Percentiles rank a stretch among this genome's conserved stretches.
phyloP scores from a whole-genome alignment of 805 yeast species.

The Suhomyces canberraensis region DNA sequence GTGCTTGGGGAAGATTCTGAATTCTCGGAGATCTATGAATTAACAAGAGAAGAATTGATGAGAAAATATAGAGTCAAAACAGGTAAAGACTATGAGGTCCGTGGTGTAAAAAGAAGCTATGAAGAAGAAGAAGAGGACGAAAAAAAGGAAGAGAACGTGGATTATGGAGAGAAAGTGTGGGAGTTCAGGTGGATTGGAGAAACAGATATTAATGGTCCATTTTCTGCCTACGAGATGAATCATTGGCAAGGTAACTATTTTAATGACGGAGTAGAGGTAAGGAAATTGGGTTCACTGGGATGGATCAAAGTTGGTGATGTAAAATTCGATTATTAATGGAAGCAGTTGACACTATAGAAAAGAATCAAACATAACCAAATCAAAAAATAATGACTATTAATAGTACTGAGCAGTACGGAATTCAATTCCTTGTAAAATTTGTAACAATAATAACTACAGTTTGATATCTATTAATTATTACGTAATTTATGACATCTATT shows the following conservation, averaged over 20 bases:
- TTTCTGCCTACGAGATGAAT: slow-evolving; percentile 50
- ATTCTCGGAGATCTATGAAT: slow-evolving; percentile 46
- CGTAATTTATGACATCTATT: not conserved
- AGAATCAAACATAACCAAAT: no score
- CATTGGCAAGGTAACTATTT: slow-evolving; percentile 54
- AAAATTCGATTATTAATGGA: slow-evolving; percentile 12
- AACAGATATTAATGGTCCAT: slow-evolving; percentile 47
- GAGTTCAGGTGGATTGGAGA: slow-evolving; percentile 47
- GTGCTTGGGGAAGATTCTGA: slow-evolving; percentile 40
- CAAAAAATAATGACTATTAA: not conserved
- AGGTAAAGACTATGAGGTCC: slow-evolving; percentile 31
- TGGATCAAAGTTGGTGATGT: slow-evolving; percentile 25
- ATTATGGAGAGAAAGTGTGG: slow-evolving; percentile 39
- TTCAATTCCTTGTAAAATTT: no score
- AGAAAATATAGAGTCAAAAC: slow-evolving; percentile 41
- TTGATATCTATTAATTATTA: not conserved
- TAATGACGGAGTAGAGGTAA: slow-evolving; percentile 42
- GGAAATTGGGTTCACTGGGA: slow-evolving; percentile 23
- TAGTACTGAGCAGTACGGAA: no score
- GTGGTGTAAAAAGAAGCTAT: slow-evolving; percentile 19
- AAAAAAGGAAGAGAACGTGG: slow-evolving; percentile 7
- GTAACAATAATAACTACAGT: no score
- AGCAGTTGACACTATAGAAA: not conserved
- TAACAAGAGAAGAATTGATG: slow-evolving; percentile 54
- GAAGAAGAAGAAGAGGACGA: slow-evolving; percentile 15